Evolutionary conservation across 768 basidiomycete genomes (phyloP), one percentile per base, ranked within the genome.

Genomic region (Leccinum olivaceopallidum): DNA sequence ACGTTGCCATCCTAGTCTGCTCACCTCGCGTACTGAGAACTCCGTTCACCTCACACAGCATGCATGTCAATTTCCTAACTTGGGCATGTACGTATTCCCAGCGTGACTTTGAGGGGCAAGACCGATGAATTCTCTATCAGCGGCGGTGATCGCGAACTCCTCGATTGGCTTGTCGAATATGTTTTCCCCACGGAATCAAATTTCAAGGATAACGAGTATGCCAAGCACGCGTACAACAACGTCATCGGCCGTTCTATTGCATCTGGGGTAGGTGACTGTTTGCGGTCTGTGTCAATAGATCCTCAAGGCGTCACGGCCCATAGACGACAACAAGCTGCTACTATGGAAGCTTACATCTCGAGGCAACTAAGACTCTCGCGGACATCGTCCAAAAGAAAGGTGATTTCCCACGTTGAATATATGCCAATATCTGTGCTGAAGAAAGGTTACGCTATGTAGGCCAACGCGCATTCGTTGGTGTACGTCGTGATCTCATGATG

Each of bases 311-410:
- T 47, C 28, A 66, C 24, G 24, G 48, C 18, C 20, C 34, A 36
- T 24, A 65, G 94, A 95, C 93, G 2, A 96, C 95, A 1, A 96
- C 94, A 0, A 91, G 88, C 65, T 95, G 92, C 71, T 96, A 94
- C 72, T 96, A 91, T 71, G 91, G 85, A 12, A 89, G 89, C 0
- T 75, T 94, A 8, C 94, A 98, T 71, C 76, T 88, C 26, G 85
- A 88, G 53, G 84, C 88, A 0, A 93, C 92, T 6, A 91, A 87
- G 73, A 74, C 83, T 20, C 83, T 97, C 10, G 94, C 92, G 1
- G 84, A 91, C 26, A 82, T 90, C 26, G 81, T 88, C 8, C 81
- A 88, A 65, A 66, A 69, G 6, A 73, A 75, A 65, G 90, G 90
- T 82, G 58, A 66, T 79, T 10, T 47, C 42, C 1, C 13, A 12